These are phyloP conservation scores for Strigomonas galati DNA, from an alignment of 208 protist genomes.

Conservation along the genomic window DNA sequence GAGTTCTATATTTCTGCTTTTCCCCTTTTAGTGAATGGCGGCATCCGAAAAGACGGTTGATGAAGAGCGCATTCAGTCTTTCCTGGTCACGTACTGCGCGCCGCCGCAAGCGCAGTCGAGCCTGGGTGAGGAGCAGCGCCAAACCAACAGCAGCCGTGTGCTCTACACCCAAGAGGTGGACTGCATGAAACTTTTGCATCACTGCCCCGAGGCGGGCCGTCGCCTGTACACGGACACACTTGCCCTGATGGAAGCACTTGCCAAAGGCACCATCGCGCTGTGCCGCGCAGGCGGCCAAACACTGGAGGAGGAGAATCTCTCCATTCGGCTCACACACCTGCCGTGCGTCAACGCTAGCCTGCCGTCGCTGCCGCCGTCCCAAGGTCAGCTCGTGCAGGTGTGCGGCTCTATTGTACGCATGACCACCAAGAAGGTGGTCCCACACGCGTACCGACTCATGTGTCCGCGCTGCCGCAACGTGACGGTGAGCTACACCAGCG, in stretches of 20 bases:
- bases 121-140: slow-evolving; percentile 6
- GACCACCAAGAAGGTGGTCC: slow-evolving; percentile 74
- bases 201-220: slow-evolving; percentile 40
- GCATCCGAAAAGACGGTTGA: not conserved
- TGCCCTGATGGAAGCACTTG: slow-evolving; percentile 37
- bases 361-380: slow-evolving; percentile 54
- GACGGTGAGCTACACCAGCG: slow-evolving; percentile 45
- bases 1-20: slow-evolving; percentile 2
- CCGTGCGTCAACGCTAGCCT: slow-evolving; percentile 41
- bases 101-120: slow-evolving; percentile 36
- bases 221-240: slow-evolving; percentile 48
- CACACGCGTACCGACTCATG: slow-evolving; percentile 58
- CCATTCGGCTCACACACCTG: slow-evolving; percentile 66
- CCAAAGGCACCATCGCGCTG: slow-evolving; percentile 41
- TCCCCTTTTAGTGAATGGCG: not conserved
- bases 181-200: slow-evolving; percentile 64
- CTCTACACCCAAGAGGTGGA: slow-evolving; percentile 74
- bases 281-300: slow-evolving; percentile 44
- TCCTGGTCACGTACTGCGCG: slow-evolving; percentile 60
- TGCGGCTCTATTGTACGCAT: slow-evolving; percentile 85
- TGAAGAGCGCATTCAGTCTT: slow-evolving; percentile 21
- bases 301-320: slow-evolving; percentile 47
- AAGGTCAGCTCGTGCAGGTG: slow-evolving; percentile 65
- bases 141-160: slow-evolving; percentile 18
- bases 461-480: slow-evolving; percentile 61